These are phyloP conservation scores for Tolypocladium capitatum DNA, from an alignment of 2,329 filamentous ascomycete species.

Conservation along the genomic window DNA sequence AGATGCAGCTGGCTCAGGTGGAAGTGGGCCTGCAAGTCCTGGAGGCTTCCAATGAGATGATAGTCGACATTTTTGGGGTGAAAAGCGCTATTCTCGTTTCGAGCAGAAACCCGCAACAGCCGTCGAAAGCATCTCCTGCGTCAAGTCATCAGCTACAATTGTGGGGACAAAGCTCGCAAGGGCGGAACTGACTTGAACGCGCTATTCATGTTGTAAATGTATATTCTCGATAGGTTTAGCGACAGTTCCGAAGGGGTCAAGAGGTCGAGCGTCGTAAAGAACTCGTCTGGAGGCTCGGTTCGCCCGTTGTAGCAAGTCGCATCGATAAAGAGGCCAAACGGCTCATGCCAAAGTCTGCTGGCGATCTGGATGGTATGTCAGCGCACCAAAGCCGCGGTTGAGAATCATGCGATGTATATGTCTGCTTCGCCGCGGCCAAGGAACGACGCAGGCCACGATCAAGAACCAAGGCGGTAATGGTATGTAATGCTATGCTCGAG, in stretches of 20 bases:
- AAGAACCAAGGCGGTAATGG: not conserved
- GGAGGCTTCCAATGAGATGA: slow-evolving; percentile 49
- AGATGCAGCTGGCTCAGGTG: slow-evolving; percentile 52
- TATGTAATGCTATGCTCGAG: not conserved
- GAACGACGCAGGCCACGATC: not conserved
- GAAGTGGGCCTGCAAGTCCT: slow-evolving; percentile 53
- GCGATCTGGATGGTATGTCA: slow-evolving; percentile 36
- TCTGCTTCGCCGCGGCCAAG: not conserved
- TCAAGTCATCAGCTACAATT: not conserved
- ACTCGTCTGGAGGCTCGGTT: slow-evolving; percentile 50
- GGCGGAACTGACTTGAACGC: slow-evolving; percentile 37
- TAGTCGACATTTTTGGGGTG: slow-evolving; percentile 54
- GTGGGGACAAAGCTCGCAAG: too few relatives aligned
- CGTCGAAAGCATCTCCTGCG: slow-evolving; percentile 48
- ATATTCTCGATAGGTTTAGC: slow-evolving; percentile 45
- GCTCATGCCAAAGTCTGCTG: slow-evolving; percentile 55
- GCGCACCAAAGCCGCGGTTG: not conserved
- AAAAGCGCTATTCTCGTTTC: slow-evolving; percentile 46
- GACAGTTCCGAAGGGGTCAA: slow-evolving; percentile 49
- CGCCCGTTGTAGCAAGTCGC: slow-evolving; percentile 59
- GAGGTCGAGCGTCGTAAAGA: slow-evolving; percentile 50
- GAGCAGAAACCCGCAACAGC: slow-evolving; percentile 46
- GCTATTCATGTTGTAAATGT: slow-evolving; percentile 64
- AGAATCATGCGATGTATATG: not conserved
- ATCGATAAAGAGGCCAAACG: slow-evolving; percentile 54